Percentiles rank a stretch among this genome's conserved stretches.
Conservation (phyloP, 176 grass and related monocot species). For the Bonia amplexicaulis region DNA sequence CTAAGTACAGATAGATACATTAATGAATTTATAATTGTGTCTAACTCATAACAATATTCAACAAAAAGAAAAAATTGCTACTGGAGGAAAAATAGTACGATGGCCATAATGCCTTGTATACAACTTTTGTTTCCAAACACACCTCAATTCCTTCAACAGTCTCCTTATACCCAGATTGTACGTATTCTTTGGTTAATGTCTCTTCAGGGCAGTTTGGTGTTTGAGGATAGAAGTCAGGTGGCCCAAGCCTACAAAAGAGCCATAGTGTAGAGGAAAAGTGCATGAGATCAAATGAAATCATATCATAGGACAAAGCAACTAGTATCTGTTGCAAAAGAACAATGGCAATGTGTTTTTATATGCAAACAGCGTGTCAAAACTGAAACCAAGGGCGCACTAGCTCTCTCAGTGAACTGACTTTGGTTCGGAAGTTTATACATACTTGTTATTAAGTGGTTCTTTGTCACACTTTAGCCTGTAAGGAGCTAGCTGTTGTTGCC, state of each 20-base stretch:
- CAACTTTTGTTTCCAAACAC: conserved; percentile 24
- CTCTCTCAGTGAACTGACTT: conserved; percentile 1
- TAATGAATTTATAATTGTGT: background rate
- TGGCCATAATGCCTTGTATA: background rate
- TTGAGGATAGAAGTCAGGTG: conserved; percentile 96
- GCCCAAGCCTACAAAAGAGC: conserved; percentile 71
- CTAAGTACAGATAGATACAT: background rate
- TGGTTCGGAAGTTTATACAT: conserved; percentile 28
- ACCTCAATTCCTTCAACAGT: conserved; percentile 99
- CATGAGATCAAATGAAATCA: conserved; percentile 5
- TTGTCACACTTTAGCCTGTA: conserved; percentile 97
- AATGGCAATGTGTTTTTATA: background rate
- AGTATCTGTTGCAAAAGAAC: background rate
- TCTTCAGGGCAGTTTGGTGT: conserved; percentile 92
- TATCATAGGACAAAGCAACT: conserved; percentile 8
- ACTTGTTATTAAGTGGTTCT: conserved; percentile 85
- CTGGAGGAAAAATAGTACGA: background rate
- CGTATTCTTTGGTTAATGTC: conserved; percentile 95
- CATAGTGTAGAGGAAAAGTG: background rate
- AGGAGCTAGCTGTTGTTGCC: conserved; percentile 72
- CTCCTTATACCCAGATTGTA: conserved; percentile 91
- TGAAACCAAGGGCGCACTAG: background rate
- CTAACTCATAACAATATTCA: background rate
- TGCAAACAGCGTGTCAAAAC: background rate
- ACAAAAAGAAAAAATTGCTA: background rate